These are phyloP conservation scores for Tetradesmus lagerheimii DNA, from an alignment of 139 green algal species.

Conservation along the genomic window DNA sequence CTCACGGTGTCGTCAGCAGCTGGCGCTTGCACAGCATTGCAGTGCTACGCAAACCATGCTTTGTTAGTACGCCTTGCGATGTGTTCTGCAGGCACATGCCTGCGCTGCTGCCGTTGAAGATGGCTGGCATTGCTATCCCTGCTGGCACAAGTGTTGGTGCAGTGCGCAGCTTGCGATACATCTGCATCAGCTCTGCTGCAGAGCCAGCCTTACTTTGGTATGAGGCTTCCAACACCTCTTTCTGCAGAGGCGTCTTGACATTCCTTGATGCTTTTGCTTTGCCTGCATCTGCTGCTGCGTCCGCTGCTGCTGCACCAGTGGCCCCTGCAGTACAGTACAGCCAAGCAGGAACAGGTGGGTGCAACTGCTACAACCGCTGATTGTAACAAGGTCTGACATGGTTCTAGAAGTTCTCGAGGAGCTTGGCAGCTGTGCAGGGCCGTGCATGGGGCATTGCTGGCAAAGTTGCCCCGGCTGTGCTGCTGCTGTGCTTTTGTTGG, in stretches of 20 bases:
- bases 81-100: not conserved
- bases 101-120: not conserved
- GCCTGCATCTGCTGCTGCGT: not conserved
- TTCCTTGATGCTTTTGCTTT: constrained; percentile 16
- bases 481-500: not conserved
- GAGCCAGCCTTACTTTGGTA: constrained; percentile 65
- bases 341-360: not conserved
- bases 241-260: constrained; percentile 82
- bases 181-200: constrained; percentile 2
- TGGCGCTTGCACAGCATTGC: not conserved
- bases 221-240: constrained; percentile 82
- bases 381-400: not conserved
- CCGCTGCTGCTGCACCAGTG: not conserved
- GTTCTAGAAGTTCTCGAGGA: not conserved
- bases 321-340: not conserved
- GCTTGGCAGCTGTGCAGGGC: not conserved
- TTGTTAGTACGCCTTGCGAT: not conserved
- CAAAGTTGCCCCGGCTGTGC: not conserved
- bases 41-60: not conserved
- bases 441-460: not conserved
- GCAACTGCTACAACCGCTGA: not conserved
- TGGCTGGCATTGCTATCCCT: not conserved
- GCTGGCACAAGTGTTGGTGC: not conserved
- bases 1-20: not conserved
- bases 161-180: not conserved